Base-by-base conservation (phyloP, 495 filamentous ascomycete genomes). In the Aspergillus ellipticus region DNA sequence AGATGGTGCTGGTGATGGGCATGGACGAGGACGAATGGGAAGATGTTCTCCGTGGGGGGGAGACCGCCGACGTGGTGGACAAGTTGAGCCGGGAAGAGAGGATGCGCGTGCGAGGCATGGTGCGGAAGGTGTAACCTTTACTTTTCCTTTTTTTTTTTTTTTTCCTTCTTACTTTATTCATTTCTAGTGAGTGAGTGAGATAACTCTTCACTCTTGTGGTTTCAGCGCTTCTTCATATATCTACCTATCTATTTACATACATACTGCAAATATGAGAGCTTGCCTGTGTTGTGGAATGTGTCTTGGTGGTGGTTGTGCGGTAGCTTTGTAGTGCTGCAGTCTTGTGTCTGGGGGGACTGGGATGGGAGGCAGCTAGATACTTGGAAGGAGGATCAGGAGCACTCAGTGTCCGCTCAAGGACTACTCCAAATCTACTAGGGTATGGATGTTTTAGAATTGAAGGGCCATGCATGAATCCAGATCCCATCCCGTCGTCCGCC, bases 11-110 rank as follows among this genome's bases (percentile, higher is more conserved):
- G 72, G 82, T 96, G 4, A 89, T 96, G 64, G 92, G 92, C 56
- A 96, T 97, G 92, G 94, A 98, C 68, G 92, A 95, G 16, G 94
- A 98, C 54, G 95, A 98, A 71, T 96, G 92, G 90, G 90, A 92
- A 48, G 93, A 93, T 69, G 66, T 89, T 17, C 26, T 75, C 20
- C 51, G 54, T n/a, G 68, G 71, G 41, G 74, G 67, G 2, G 72
- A 76, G 51, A 75, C 73, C 15, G 70, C 65, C 5, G 72, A 72
- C 35, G 74, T 75, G 7, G 73, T 74, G 29, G 73, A 73, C 39
- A 80, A 74, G 57, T 62, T 90, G 51, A 79, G 79, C 64, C 64
- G 55, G n/a, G 85, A 86, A 35, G 87, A 89, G 74, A 77, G 83
- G 64, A 69, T 70, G 42, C 73, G 85, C 53, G 84, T 82, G 16